A percentile compares a stretch with the other conserved stretches of the same genome.
phyloP scores from a whole-genome alignment of 441 rosid genomes.

The Erysimum cheiri region DNA sequence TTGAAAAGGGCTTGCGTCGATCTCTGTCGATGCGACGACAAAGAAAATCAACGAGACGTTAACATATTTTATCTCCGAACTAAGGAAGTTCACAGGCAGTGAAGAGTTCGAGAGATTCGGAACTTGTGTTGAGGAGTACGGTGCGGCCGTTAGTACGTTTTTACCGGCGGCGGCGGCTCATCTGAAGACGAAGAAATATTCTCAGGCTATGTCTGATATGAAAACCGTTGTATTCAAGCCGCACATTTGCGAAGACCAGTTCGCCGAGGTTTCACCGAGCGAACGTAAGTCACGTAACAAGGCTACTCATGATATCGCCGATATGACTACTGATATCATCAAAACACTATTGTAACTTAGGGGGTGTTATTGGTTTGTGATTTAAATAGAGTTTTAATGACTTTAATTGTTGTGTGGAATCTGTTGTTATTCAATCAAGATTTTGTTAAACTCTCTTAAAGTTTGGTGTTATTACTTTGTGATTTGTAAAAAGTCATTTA shows the following conservation, averaged over 20 bases:
- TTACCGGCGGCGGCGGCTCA: slow-evolving; percentile 15
- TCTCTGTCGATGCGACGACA: slow-evolving; percentile 32
- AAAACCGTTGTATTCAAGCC: neutral
- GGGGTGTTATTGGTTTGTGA: no score
- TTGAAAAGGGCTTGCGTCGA: slow-evolving; percentile 17
- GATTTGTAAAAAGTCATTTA: no score
- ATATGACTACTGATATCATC: slow-evolving; percentile 35
- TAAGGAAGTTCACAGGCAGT: neutral
- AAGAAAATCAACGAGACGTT: slow-evolving; percentile 23
- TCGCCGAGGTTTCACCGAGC: slow-evolving; percentile 1
- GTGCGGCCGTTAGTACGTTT: slow-evolving; percentile 15
- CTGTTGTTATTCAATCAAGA: no score
- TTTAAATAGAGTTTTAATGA: no score
- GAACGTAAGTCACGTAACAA: slow-evolving; percentile 5
- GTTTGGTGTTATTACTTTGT: no score
- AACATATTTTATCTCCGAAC: neutral
- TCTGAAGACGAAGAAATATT: slow-evolving; percentile 33
- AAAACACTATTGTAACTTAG: neutral
- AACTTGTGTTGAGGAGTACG: slow-evolving; percentile 39
- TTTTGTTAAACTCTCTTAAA: no score
- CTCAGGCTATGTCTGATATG: neutral
- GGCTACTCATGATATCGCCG: slow-evolving; percentile 35
- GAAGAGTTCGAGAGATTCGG: neutral
- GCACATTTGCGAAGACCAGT: slow-evolving; percentile 11
- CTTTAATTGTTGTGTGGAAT: no score